These are phyloP conservation scores for Orbilia ellipsospora DNA, from an alignment of 2,329 filamentous ascomycete species.

Conservation along the genomic window DNA sequence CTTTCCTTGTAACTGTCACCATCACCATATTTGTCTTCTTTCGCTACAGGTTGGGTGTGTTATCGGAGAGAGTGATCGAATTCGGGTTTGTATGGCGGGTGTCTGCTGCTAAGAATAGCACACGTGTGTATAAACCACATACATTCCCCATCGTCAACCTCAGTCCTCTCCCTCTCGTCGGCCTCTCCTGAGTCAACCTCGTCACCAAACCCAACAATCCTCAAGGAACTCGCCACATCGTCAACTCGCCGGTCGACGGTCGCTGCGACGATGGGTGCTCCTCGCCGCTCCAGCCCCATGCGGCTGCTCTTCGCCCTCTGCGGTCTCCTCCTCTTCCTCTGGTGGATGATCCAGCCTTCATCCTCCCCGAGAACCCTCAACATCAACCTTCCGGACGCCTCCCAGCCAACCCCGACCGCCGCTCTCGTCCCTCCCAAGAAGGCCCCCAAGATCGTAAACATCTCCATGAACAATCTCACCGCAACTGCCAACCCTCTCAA, in stretches of 20 bases:
- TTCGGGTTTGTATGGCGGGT: too few species aligned
- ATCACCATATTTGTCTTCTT: too few species aligned
- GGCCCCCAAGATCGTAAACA: conserved; percentile 88
- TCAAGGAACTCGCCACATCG: neutral
- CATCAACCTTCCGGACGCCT: conserved; percentile 69
- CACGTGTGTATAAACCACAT: too few species aligned
- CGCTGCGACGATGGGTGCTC: conserved; percentile 68
- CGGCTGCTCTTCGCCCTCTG: conserved; percentile 78
- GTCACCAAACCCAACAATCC: neutral
- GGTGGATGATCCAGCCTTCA: conserved; percentile 71
- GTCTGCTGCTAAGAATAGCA: too few species aligned
- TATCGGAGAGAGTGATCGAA: too few species aligned
- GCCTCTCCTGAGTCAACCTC: neutral
- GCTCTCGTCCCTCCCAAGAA: conserved; percentile 77
- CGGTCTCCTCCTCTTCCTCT: conserved; percentile 77
- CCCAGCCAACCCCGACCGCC: conserved; percentile 78
- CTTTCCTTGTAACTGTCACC: too few species aligned
- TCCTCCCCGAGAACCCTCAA: conserved; percentile 63
- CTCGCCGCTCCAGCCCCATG: conserved; percentile 80
- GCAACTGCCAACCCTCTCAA: conserved; percentile 78
- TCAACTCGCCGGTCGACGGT: neutral
- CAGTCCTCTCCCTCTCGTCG: neutral
- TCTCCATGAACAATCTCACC: conserved; percentile 95
- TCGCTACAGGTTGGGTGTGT: too few species aligned
- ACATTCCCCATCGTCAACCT: neutral